phyloP scores from a whole-genome alignment of 2,329 filamentous ascomycete genomes.

The Penicillium sp. region DNA sequence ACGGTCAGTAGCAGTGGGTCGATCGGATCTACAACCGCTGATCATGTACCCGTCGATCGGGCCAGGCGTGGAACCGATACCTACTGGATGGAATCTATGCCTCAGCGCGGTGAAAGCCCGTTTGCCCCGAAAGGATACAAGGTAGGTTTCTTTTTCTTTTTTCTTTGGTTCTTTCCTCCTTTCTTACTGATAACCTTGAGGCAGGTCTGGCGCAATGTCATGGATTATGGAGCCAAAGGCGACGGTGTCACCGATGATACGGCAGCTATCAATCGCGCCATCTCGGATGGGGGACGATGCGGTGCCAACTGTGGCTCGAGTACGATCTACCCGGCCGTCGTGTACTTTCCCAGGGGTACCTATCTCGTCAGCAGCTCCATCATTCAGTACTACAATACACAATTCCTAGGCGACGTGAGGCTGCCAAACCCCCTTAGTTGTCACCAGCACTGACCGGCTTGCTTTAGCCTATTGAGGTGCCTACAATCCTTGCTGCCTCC shows the following conservation, averaged over 20 bases:
- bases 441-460: too few species aligned
- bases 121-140: not conserved
- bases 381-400: slow-evolving; percentile 28
- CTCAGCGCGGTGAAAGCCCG: too few species aligned
- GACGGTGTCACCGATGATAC: slow-evolving; percentile 60
- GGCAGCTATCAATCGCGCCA: slow-evolving; percentile 74
- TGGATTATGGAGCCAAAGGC: slow-evolving; percentile 14
- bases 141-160: slow-evolving; percentile 42
- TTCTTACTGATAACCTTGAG: slow-evolving; percentile 44
- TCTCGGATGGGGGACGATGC: slow-evolving; percentile 72
- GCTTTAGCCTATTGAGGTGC: not conserved
- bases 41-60: too few species aligned
- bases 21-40: too few species aligned
- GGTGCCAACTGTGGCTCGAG: slow-evolving; percentile 73
- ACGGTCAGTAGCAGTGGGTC: too few species aligned
- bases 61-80: too few species aligned
- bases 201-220: slow-evolving; percentile 16
- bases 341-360: slow-evolving; percentile 74
- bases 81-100: too few species aligned
- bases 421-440: slow-evolving; percentile 45
- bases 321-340: slow-evolving; percentile 72
- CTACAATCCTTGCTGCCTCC: slow-evolving; percentile 23
- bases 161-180: slow-evolving; percentile 53
- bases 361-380: slow-evolving; percentile 25
- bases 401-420: slow-evolving; percentile 23